Evolutionary conservation across 768 basidiomycete genomes (phyloP), one percentile per base, ranked within the genome.

Genomic region (Psilocybe sp.): DNA sequence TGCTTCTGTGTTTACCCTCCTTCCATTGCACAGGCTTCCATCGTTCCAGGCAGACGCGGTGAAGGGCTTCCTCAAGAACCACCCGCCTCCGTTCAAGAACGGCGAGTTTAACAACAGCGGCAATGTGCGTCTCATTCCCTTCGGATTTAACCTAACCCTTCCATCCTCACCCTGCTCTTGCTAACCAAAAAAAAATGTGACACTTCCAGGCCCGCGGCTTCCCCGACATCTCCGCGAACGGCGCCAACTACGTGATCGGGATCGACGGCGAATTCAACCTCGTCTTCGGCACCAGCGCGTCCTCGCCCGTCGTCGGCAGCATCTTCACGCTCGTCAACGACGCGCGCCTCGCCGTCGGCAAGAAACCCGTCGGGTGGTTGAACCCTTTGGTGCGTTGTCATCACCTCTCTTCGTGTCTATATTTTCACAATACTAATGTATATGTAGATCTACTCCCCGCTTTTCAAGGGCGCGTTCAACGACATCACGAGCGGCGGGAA

Each of bases 261-360:
- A 61, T 76, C n/a, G 68, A 73, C 20, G 75, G 74, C 38, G 63
- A 63, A 39, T 76, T 73, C 39, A 58, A 36, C 1, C 71, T 62
- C 1, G 68, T 77, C 1, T 77, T 71, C 36, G 80, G 81, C 12
- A 81, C 80, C 2, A 79, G 77, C 1, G 76, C 75, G 0, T 62
- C 78, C 1, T 47, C 78, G 1, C 80, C 80, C 0, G 76, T 77
- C 5, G 66, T 78, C 2, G 80, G 72, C 6, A 69, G 76, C 2
- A 72, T 81, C 20, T 64, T 81, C 40, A 67, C 80, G 3, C 63
- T 80, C 61, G 62, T 81, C 36, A 81, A 81, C 49, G 81, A 81
- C 54, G 79, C 75, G 0, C 71, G 79, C 3, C 57, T 82, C 18
- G 66, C 70, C 4, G 7, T 11, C 1, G 66, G 68, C 12, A 81